Evolutionary conservation across 1,284 basidiomycete species (phyloP).

Genomic region (Microbotryum silenes-acaulis): DNA sequence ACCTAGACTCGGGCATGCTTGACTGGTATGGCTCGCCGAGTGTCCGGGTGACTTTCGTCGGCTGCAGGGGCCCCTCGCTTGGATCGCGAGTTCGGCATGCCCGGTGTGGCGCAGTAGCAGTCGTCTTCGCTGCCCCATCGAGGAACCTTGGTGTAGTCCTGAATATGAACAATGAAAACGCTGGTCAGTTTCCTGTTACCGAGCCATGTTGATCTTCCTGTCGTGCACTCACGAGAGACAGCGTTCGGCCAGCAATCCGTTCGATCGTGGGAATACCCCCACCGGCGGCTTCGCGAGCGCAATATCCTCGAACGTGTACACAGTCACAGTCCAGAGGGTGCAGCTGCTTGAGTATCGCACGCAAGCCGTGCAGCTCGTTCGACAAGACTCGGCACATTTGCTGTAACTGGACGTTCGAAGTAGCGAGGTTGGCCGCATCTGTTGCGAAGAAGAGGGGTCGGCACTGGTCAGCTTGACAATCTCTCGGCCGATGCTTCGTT

Average conservation of each 20-base stretch:
- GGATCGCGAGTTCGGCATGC: too few relatives aligned
- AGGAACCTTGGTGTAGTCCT: slow-evolving; percentile 11
- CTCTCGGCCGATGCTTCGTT: not conserved
- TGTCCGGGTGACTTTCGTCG: too few relatives aligned
- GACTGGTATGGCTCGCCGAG: too few relatives aligned
- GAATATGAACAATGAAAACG: not conserved
- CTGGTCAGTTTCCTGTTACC: too few relatives aligned
- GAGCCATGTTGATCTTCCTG: too few relatives aligned
- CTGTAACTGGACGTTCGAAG: slow-evolving; percentile 16
- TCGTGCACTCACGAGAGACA: not conserved
- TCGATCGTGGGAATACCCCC: slow-evolving; percentile 27
- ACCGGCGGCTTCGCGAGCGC: slow-evolving; percentile 15
- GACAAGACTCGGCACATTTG: slow-evolving; percentile 16
- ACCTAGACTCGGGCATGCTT: too few relatives aligned
- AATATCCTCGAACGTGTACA: slow-evolving; percentile 27
- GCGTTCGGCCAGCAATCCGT: slow-evolving; percentile 19
- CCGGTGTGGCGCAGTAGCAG: not conserved
- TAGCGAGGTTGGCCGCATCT: slow-evolving; percentile 17
- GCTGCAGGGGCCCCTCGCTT: too few relatives aligned
- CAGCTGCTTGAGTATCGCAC: slow-evolving; percentile 17
- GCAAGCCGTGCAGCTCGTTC: slow-evolving; percentile 17
- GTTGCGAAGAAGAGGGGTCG: not conserved
- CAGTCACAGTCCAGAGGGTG: slow-evolving; percentile 20
- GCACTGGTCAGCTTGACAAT: not conserved
- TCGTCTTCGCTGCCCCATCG: slow-evolving; percentile 18